Percentiles rank a stretch among this genome's conserved stretches.
These are phyloP conservation scores for Penicillium psychrosexuale DNA, from an alignment of 2,329 filamentous ascomycete genomes.

Conservation along the genomic window DNA sequence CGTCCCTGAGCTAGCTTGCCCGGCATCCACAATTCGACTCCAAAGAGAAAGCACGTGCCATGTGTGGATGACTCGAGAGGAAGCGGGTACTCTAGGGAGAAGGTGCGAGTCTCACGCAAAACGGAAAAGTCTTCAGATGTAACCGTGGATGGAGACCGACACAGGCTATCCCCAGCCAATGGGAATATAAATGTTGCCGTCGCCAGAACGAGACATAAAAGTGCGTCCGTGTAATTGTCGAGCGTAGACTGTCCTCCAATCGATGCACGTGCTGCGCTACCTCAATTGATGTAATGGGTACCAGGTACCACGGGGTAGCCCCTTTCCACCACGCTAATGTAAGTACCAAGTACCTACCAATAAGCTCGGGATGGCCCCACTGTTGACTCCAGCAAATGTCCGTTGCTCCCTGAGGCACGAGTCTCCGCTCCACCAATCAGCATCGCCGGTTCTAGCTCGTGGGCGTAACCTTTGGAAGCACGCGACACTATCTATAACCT, in stretches of 20 bases:
- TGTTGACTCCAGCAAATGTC: conserved; percentile 24
- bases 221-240: neutral
- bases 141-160: neutral
- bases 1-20: neutral
- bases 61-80: neutral
- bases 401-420: conserved; percentile 26
- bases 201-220: neutral
- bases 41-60: neutral
- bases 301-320: neutral
- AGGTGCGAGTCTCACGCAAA: no score
- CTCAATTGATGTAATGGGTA: neutral
- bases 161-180: neutral
- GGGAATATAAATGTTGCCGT: neutral
- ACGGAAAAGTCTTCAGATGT: neutral
- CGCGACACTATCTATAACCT: conserved; percentile 31
- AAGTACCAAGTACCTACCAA: conserved; percentile 8
- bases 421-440: conserved; percentile 28
- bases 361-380: conserved; percentile 22
- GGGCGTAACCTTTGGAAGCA: conserved; percentile 29
- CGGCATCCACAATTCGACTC: neutral
- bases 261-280: conserved; percentile 23
- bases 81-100: neutral
- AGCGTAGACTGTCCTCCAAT: neutral
- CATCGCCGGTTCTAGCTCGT: conserved; percentile 24
- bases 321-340: neutral